Conservation (phyloP, 139 green algal genomes). For the Edaphochlamys debaryana region DNA sequence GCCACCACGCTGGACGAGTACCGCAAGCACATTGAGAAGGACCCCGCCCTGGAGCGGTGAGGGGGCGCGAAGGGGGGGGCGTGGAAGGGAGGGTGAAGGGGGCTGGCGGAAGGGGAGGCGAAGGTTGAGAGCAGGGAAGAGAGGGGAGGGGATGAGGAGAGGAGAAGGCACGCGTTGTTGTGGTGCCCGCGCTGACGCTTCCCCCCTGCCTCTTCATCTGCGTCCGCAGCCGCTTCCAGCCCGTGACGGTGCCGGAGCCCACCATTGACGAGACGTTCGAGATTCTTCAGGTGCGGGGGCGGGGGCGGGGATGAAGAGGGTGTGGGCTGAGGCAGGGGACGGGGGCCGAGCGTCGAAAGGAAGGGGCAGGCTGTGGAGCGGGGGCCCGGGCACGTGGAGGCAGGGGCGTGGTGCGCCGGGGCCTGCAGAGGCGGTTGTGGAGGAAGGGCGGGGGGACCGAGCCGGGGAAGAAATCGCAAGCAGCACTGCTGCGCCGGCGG, state of each 20-base stretch:
- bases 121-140: too few relatives aligned
- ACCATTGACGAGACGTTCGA: conserved; percentile 97
- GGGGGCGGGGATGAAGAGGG: neutral
- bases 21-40: conserved; percentile 99
- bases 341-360: too few relatives aligned
- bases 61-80: neutral
- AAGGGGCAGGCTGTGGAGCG: too few relatives aligned
- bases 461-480: too few relatives aligned
- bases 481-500: too few relatives aligned
- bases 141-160: too few relatives aligned
- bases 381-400: too few relatives aligned
- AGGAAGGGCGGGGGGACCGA: too few relatives aligned
- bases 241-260: conserved; percentile 93
- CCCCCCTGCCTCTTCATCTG: neutral
- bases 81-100: neutral
- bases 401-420: too few relatives aligned
- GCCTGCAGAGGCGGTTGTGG: too few relatives aligned
- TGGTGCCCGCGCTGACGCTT: too few relatives aligned
- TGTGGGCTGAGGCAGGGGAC: neutral
- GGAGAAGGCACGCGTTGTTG: too few relatives aligned
- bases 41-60: conserved; percentile 95
- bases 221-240: conserved; percentile 84
- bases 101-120: neutral
- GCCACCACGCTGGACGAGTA: conserved; percentile 99
- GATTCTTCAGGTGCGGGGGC: conserved; percentile 82